Conservation (phyloP, 192 early-diverging fungal species). For the Linnemannia schmuckeri region DNA sequence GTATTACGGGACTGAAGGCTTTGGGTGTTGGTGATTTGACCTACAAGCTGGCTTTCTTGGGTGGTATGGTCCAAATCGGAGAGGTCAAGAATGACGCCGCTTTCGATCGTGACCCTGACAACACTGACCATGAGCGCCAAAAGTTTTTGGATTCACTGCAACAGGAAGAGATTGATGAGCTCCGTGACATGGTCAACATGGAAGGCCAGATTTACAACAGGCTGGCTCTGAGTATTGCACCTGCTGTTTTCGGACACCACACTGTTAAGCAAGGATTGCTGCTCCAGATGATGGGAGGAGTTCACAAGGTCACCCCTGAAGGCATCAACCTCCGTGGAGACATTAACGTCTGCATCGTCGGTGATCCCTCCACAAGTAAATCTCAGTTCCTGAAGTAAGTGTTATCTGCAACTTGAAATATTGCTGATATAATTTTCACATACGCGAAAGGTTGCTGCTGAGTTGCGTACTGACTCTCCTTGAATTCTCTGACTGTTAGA, state of each 20-base stretch:
- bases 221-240: conserved; percentile 87
- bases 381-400: conserved; percentile 93
- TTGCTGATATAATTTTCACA: too few relatives aligned
- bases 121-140: conserved; percentile 72
- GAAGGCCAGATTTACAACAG: conserved; percentile 79
- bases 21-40: conserved; percentile 93
- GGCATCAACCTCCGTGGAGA: conserved; percentile 97
- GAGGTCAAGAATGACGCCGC: conserved; percentile 55
- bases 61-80: conserved; percentile 80
- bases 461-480: neutral
- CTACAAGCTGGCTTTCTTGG: conserved; percentile 94
- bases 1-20: conserved; percentile 87
- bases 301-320: conserved; percentile 93
- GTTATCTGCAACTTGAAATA: neutral
- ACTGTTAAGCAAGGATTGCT: conserved; percentile 96
- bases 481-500: conserved; percentile 59
- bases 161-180: conserved; percentile 80
- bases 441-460: neutral
- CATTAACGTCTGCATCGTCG: conserved; percentile 97
- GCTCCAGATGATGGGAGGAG: conserved; percentile 94
- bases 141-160: conserved; percentile 75
- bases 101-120: conserved; percentile 69
- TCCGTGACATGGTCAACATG: conserved; percentile 73
- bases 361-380: conserved; percentile 96
- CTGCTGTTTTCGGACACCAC: conserved; percentile 94